These are phyloP conservation scores for Fragaria vesca DNA, from an alignment of 306 rosid genomes.

Conservation along the genomic window DNA sequence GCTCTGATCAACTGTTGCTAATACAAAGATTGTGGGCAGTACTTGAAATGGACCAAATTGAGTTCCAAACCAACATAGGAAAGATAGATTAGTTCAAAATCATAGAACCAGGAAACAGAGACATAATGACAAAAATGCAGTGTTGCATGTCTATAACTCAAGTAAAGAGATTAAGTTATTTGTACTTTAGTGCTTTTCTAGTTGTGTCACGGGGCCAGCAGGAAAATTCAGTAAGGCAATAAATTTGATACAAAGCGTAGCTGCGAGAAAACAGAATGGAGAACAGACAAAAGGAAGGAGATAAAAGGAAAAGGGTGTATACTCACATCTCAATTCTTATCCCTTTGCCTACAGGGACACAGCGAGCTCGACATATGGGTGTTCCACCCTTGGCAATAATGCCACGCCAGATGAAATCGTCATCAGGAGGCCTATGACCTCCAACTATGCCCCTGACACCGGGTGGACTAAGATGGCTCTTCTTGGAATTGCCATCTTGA, in stretches of 20 bases:
- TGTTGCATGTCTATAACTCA: not conserved
- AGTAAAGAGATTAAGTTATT: not conserved
- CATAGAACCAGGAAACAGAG: not conserved
- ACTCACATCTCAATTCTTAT: slow-evolving; percentile 90
- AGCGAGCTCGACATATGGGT: slow-evolving; percentile 92
- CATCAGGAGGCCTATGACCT: slow-evolving; percentile 45
- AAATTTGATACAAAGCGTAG: not conserved
- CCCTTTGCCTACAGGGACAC: slow-evolving; percentile 89
- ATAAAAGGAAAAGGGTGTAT: slow-evolving; percentile 12
- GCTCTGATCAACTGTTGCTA: not conserved
- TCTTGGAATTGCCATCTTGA: slow-evolving; percentile 76
- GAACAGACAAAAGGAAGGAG: not conserved
- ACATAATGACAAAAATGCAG: not conserved
- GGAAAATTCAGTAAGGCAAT: not conserved
- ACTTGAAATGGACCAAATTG: not conserved
- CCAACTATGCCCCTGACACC: slow-evolving; percentile 50
- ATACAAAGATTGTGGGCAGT: not conserved
- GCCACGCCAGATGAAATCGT: slow-evolving; percentile 92
- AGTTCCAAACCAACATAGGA: not conserved
- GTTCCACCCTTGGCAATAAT: slow-evolving; percentile 97
- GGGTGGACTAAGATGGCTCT: slow-evolving; percentile 54
- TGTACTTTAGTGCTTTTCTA: not conserved
- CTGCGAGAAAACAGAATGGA: slow-evolving; percentile 7
- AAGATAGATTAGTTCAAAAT: not conserved
- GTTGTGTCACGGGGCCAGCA: not conserved